phyloP scores from a whole-genome alignment of 2,329 filamentous ascomycete species.

The Didymella pinodella region DNA sequence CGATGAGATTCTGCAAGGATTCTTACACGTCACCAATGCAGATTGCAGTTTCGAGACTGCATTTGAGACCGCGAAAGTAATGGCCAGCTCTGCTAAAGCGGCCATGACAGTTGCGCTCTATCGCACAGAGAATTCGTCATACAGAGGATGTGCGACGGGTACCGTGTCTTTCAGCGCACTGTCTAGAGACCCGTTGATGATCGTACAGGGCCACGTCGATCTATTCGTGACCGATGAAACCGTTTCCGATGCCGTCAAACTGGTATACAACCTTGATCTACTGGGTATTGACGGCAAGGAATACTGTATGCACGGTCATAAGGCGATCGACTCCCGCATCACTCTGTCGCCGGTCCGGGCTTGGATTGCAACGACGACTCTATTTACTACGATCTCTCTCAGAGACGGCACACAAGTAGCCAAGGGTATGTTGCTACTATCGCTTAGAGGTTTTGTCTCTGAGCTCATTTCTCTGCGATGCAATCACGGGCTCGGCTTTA shows the following conservation, averaged over 20 bases:
- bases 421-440: conserved; percentile 4
- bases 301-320: neutral
- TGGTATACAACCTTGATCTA: conserved; percentile 61
- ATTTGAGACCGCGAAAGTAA: neutral
- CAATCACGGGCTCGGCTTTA: neutral
- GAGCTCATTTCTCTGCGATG: neutral
- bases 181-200: conserved; percentile 48
- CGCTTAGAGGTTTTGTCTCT: neutral
- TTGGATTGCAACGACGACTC: neutral
- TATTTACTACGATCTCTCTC: neutral
- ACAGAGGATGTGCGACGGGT: neutral
- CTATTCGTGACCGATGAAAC: conserved; percentile 64
- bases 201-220: conserved; percentile 65
- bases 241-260: conserved; percentile 64
- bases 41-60: neutral
- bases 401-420: neutral
- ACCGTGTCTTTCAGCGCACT: neutral
- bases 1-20: conserved; percentile 5
- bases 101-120: neutral
- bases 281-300: neutral
- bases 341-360: neutral
- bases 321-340: neutral
- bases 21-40: neutral
- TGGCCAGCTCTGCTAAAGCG: neutral
- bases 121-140: neutral